Evolutionary conservation across 352 stramenopile genomes (phyloP).

Genomic region (Pythium dissimile): DNA sequence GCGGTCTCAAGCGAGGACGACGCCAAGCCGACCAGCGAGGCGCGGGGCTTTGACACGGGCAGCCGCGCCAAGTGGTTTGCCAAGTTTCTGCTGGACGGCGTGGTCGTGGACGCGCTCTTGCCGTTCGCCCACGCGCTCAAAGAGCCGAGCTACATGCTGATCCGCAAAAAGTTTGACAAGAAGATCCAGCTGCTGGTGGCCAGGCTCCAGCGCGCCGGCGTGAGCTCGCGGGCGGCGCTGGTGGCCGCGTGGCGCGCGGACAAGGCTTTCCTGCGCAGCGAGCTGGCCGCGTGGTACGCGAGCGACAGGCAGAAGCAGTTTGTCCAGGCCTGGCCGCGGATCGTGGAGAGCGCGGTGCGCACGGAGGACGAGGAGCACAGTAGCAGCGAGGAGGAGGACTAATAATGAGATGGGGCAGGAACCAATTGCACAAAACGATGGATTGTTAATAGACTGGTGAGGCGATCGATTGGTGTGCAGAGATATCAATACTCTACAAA

Average conservation of each 20-base stretch:
- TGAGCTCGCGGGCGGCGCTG: slow-evolving; percentile 42
- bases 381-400: slow-evolving; percentile 5
- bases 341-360: slow-evolving; percentile 22
- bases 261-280: slow-evolving; percentile 44
- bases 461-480: no score
- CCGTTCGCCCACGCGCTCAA: slow-evolving; percentile 86
- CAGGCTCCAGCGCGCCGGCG: slow-evolving; percentile 44
- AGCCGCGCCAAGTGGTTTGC: slow-evolving; percentile 78
- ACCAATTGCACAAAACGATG: no score
- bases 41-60: slow-evolving; percentile 26
- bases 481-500: no score
- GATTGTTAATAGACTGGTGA: no score
- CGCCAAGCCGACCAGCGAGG: slow-evolving; percentile 20
- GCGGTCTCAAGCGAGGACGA: neutral
- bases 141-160: slow-evolving; percentile 91
- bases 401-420: no score
- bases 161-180: slow-evolving; percentile 86
- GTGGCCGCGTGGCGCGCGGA: slow-evolving; percentile 40
- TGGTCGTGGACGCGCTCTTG: slow-evolving; percentile 60
- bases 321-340: slow-evolving; percentile 36
- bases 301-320: slow-evolving; percentile 50
- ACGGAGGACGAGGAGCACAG: slow-evolving; percentile 2
- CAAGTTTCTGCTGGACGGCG: slow-evolving; percentile 76
- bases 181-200: slow-evolving; percentile 78
- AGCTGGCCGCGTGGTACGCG: slow-evolving; percentile 59